Conservation (phyloP, 768 basidiomycete species). For the Wakefieldia striispora region DNA sequence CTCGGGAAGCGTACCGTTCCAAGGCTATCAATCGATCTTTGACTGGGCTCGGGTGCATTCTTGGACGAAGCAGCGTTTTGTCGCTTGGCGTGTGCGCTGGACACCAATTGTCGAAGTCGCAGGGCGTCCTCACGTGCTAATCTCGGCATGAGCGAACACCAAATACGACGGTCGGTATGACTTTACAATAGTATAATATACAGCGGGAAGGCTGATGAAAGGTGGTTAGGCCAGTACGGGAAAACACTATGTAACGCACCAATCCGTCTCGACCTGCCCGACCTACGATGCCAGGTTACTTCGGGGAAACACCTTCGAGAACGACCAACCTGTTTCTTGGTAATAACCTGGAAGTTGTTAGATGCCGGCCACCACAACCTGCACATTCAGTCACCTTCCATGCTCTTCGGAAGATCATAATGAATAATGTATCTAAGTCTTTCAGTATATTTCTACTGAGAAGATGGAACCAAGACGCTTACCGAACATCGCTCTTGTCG, state of each 20-base stretch:
- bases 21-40: conserved; percentile 64
- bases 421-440: conserved; percentile 67
- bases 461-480: conserved; percentile 2
- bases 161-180: not conserved
- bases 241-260: conserved; percentile 38
- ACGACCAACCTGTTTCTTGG: conserved; percentile 71
- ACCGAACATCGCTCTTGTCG: conserved; percentile 78
- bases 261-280: conserved; percentile 76
- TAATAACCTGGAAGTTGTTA: conserved; percentile 60
- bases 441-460: not conserved
- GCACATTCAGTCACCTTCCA: conserved; percentile 56
- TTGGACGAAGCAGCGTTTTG: conserved; percentile 37
- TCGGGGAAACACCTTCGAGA: not conserved
- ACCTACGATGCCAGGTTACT: conserved; percentile 40
- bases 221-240: not conserved
- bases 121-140: conserved; percentile 75
- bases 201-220: conserved; percentile 68
- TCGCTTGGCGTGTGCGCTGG: conserved; percentile 45
- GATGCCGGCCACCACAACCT: not conserved
- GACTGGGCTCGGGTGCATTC: conserved; percentile 62
- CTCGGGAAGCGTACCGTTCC: conserved; percentile 43
- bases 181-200: conserved; percentile 76
- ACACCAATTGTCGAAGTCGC: conserved; percentile 52
- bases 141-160: not conserved
- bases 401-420: conserved; percentile 78